Conservation (phyloP, 768 basidiomycete genomes). For the Trametes coccinea region DNA sequence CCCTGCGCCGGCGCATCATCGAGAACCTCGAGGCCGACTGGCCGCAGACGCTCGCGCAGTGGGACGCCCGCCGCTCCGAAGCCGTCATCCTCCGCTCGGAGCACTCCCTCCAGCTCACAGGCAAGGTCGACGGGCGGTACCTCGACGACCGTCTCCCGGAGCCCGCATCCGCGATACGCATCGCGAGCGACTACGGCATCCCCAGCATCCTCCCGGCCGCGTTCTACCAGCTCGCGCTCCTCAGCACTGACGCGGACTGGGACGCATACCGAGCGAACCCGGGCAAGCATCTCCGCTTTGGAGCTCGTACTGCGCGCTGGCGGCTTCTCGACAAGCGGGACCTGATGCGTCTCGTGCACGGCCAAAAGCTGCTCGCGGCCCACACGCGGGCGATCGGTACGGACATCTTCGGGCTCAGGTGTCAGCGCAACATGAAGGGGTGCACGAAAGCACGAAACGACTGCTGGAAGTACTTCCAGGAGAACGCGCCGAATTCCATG, state of each 20-base stretch:
- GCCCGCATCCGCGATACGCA: constrained; percentile 33
- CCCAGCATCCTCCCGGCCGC: constrained; percentile 33
- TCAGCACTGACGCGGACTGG: constrained; percentile 33
- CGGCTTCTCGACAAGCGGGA: constrained; percentile 31
- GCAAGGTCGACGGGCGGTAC: constrained; percentile 31
- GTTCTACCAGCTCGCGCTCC: constrained; percentile 33
- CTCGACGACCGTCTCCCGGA: constrained; percentile 35
- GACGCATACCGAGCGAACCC: constrained; percentile 29
- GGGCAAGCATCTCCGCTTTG: constrained; percentile 34
- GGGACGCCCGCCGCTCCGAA: constrained; percentile 33
- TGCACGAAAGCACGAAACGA: constrained; percentile 31
- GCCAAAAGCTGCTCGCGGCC: constrained; percentile 32
- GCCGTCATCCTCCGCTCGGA: constrained; percentile 31
- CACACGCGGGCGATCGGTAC: constrained; percentile 33
- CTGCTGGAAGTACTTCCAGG: constrained; percentile 36
- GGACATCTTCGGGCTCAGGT: constrained; percentile 30
- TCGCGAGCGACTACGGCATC: constrained; percentile 31
- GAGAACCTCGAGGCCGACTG: constrained; percentile 37
- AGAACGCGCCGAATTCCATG: constrained; percentile 34
- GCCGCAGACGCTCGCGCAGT: constrained; percentile 36
- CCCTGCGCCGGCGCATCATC: constrained; percentile 34
- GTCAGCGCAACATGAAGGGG: constrained; percentile 27
- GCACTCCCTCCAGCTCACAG: constrained; percentile 30
- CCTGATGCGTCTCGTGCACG: constrained; percentile 34
- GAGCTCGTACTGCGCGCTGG: constrained; percentile 34